Percentiles rank a stretch among this genome's conserved stretches.
Evolutionary conservation across 2,329 filamentous ascomycete species (phyloP).

Genomic region (Alternaria atra): DNA sequence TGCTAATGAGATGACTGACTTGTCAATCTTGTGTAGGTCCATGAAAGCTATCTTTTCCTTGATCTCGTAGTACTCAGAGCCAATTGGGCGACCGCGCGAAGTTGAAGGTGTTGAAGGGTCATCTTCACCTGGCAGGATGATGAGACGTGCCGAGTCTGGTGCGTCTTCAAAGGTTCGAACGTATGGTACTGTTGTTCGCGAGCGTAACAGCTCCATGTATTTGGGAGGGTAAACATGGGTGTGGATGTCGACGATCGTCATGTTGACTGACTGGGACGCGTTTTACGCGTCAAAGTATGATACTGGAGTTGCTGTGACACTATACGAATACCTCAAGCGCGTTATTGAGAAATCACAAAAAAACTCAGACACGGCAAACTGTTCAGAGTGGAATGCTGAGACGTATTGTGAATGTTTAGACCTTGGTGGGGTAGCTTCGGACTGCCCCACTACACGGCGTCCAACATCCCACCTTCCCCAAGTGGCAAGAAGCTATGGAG

Average conservation of each 20-base stretch:
- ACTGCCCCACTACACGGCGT: constrained; percentile 34
- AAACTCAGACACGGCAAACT: background rate
- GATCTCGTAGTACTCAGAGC: constrained; percentile 83
- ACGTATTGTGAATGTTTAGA: constrained; percentile 21
- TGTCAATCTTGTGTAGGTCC: constrained; percentile 81
- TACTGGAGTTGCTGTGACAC: background rate
- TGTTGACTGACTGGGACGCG: constrained; percentile 23
- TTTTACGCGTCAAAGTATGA: background rate
- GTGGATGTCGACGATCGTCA: constrained; percentile 66
- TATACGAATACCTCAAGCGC: background rate
- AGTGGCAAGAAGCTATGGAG: constrained; percentile 28
- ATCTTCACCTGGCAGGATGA: constrained; percentile 70
- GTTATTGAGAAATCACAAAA: background rate
- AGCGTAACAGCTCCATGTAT: constrained; percentile 66
- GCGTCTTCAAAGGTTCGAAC: constrained; percentile 70
- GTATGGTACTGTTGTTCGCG: constrained; percentile 71
- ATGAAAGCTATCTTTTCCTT: constrained; percentile 85
- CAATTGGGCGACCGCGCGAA: constrained; percentile 81
- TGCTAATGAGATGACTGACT: constrained; percentile 85
- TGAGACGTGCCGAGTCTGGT: constrained; percentile 67
- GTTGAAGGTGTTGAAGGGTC: constrained; percentile 59
- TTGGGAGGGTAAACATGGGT: constrained; percentile 70
- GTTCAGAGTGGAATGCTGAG: background rate
- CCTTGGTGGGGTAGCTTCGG: constrained; percentile 32
- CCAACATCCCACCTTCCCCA: constrained; percentile 46